Percentiles rank a stretch among this genome's conserved stretches.
Conservation (phyloP, 352 stramenopile species). For the Phytophthora macrochlamydospora region DNA sequence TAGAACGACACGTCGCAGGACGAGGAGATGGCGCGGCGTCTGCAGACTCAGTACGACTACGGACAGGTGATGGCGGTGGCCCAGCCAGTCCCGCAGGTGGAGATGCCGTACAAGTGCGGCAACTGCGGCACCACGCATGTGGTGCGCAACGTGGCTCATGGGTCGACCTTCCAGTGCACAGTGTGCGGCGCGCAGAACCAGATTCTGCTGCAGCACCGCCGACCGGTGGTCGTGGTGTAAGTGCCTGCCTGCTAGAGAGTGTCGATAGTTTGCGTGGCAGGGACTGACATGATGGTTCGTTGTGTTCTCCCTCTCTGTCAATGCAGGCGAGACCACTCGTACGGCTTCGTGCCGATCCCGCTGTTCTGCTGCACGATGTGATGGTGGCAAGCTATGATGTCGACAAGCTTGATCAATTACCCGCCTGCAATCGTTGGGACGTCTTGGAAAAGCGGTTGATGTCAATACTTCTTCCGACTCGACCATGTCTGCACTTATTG, state of each 20-base stretch:
- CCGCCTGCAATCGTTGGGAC: neutral
- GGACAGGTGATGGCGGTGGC: conserved; percentile 41
- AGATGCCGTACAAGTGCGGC: conserved; percentile 70
- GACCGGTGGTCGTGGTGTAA: conserved; percentile 56
- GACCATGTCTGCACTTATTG: neutral
- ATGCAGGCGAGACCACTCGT: conserved; percentile 34
- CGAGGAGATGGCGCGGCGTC: conserved; percentile 54
- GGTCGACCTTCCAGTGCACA: conserved; percentile 64
- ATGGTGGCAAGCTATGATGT: neutral
- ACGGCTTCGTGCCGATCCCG: conserved; percentile 61
- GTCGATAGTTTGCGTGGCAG: too few species aligned
- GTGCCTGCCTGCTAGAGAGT: conserved; percentile 13
- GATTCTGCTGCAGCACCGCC: conserved; percentile 52
- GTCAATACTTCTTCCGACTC: neutral
- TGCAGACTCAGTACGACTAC: conserved; percentile 62
- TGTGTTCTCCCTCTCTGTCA: neutral
- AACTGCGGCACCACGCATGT: conserved; percentile 63
- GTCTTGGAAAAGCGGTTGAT: neutral
- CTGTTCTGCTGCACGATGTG: conserved; percentile 75
- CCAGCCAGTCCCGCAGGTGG: conserved; percentile 35
- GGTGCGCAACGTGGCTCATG: conserved; percentile 62
- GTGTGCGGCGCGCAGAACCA: conserved; percentile 64
- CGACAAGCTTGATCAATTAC: too few species aligned
- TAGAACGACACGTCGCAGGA: conserved; percentile 49
- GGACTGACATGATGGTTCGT: too few species aligned